Evolutionary conservation across 73 alveolate species (phyloP).

Genomic region (Stentor roeselii): DNA sequence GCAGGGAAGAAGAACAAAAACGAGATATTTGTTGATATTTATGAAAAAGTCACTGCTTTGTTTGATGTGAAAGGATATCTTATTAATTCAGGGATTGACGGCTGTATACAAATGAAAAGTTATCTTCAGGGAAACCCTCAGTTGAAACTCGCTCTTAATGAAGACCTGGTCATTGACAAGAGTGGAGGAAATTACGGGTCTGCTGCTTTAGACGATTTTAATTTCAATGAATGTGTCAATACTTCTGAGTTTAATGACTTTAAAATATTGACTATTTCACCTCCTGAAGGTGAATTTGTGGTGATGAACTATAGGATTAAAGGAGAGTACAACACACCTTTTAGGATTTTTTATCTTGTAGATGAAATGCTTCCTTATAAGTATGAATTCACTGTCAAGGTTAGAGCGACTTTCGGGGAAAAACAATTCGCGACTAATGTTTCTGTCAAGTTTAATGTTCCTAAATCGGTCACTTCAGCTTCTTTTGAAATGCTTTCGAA

Average conservation of each 20-base stretch:
- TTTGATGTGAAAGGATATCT: conserved; percentile 96
- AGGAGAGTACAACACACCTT: conserved; percentile 97
- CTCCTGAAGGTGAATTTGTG: conserved; percentile 99
- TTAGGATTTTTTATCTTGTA: conserved; percentile 70
- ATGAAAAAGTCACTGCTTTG: conserved; percentile 92
- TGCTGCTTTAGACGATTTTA: conserved; percentile 91
- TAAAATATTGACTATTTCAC: conserved; percentile 85
- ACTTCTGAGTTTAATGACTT: conserved; percentile 84
- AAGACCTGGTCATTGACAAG: conserved; percentile 19
- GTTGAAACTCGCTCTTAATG: conserved; percentile 75
- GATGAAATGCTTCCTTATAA: conserved; percentile 71
- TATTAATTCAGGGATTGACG: conserved; percentile 95
- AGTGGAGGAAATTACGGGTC: conserved; percentile 60
- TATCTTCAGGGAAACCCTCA: conserved; percentile 92
- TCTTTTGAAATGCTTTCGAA: conserved; percentile 61
- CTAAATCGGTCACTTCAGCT: conserved; percentile 57
- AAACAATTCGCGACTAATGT: conserved; percentile 63
- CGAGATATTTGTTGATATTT: conserved; percentile 97
- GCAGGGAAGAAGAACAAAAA: conserved; percentile 55
- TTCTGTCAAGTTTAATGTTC: conserved; percentile 63
- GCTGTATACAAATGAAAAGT: conserved; percentile 93
- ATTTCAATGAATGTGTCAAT: conserved; percentile 97
- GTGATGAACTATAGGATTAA: conserved; percentile 97
- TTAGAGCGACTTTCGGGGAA: conserved; percentile 60
- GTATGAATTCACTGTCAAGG: conserved; percentile 86